These are phyloP conservation scores for Yarrowia deformans DNA, from an alignment of 805 yeast species.

Conservation along the genomic window DNA sequence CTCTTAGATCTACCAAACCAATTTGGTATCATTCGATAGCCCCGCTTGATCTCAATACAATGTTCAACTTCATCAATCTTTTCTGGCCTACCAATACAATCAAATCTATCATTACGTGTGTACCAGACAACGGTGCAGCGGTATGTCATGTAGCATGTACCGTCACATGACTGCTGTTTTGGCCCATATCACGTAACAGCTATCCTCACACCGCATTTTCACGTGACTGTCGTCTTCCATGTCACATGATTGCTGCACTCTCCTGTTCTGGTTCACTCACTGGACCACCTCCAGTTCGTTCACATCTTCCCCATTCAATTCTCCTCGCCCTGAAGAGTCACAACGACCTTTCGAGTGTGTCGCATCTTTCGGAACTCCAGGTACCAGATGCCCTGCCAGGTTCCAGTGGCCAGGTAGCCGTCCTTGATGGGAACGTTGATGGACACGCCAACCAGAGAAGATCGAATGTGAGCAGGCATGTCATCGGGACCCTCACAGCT, in stretches of 20 bases:
- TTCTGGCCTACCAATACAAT: no score
- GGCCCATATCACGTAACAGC: no score
- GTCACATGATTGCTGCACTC: not conserved
- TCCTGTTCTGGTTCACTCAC: not conserved
- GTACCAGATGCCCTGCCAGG: constrained; percentile 86
- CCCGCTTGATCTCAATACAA: no score
- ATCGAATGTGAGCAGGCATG: constrained; percentile 82
- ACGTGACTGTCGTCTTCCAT: no score
- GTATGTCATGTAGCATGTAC: no score
- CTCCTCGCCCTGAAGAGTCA: constrained; percentile 70
- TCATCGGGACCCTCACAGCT: constrained; percentile 81
- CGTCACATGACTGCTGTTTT: no score
- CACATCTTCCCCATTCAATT: not conserved
- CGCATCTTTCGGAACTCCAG: constrained; percentile 72
- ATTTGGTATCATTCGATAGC: no score
- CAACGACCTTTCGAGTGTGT: constrained; percentile 72
- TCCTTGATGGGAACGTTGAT: constrained; percentile 72
- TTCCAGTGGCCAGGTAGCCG: constrained; percentile 74
- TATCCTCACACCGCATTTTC: no score
- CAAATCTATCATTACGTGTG: no score
- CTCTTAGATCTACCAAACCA: no score
- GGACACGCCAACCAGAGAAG: constrained; percentile 65
- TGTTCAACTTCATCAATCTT: no score
- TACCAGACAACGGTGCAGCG: no score
- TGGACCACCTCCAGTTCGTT: not conserved